Percentiles rank a stretch among this genome's conserved stretches.
These are phyloP conservation scores for Phytopythium chamaehyphon DNA, from an alignment of 352 stramenopile genomes.

Conservation along the genomic window DNA sequence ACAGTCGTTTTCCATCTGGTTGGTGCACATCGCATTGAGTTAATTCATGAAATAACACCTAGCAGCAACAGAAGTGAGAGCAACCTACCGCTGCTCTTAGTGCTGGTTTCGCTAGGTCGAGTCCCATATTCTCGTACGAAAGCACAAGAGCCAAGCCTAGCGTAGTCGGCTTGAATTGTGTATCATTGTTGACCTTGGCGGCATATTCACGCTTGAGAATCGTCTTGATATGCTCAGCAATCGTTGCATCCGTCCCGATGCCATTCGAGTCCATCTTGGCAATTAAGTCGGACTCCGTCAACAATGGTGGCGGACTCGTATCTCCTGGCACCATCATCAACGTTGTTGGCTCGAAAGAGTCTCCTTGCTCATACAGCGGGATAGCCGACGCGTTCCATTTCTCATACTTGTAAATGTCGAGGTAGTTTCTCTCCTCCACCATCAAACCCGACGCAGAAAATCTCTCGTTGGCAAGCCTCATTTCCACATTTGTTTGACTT, in stretches of 20 bases:
- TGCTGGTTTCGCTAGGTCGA: slow-evolving; percentile 95
- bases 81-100: slow-evolving; percentile 79
- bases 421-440: slow-evolving; percentile 91
- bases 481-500: slow-evolving; percentile 85
- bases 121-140: slow-evolving; percentile 92
- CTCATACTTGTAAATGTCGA: slow-evolving; percentile 96
- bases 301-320: slow-evolving; percentile 82
- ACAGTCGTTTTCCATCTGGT: slow-evolving; percentile 91
- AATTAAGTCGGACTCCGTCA: slow-evolving; percentile 93
- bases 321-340: slow-evolving; percentile 65
- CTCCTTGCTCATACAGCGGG: slow-evolving; percentile 74
- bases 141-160: slow-evolving; percentile 88
- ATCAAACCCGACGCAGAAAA: slow-evolving; percentile 90
- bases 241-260: slow-evolving; percentile 95
- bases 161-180: slow-evolving; percentile 93
- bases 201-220: slow-evolving; percentile 98
- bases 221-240: slow-evolving; percentile 98
- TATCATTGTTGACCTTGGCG: slow-evolving; percentile 91
- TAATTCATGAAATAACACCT: not conserved
- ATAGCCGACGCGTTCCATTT: slow-evolving; percentile 88
- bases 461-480: slow-evolving; percentile 82
- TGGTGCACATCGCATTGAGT: not conserved
- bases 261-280: slow-evolving; percentile 93
- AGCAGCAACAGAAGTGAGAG: not conserved
- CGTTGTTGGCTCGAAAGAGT: slow-evolving; percentile 69